Evolutionary conservation across 257 asterid species (phyloP), one percentile per base, ranked within the genome.

Genomic region (Echium plantagineum): DNA sequence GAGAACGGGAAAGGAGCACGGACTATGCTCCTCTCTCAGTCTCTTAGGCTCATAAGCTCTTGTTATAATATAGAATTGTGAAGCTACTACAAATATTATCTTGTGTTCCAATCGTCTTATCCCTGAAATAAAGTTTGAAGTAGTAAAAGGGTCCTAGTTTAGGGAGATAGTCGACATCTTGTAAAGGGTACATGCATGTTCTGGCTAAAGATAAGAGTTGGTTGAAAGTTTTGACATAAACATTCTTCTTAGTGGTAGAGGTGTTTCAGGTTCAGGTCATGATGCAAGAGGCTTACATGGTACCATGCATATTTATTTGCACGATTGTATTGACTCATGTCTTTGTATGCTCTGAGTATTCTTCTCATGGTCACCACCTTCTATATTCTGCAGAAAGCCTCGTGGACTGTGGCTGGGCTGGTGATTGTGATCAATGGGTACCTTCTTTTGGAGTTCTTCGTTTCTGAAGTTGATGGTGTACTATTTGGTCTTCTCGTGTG

Each of bases 361-460:
- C 16, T 10, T 42, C 49, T 42, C 15, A 42, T 42, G 49, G 49
- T 3, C 17, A 42, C 2, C 12, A 13, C 49, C 49, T 42, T 42
- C 49, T 42, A 42, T 42, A 26, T 60, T 22, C 46, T 77, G 77
- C 67, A 91, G 98, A 81, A 84, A 66, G 74, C 81, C 60, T 94
- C 95, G 6, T 91, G 98, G 98, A 82, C 85, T 2, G 90, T 91
- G 81, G 97, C 95, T 51, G 83, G 73, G 21, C 79, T 91, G 59
- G 97, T 91, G 84, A 91, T 91, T 52, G 87, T 83, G 68, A 91
- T 89, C 20, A 89, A 85, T 28, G 95, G 98, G 38, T 88, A 91
- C 81, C 90, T 91, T 66, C 72, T 91, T 80, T 79, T 91, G 62
- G 81, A 86, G 70, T 91, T 91, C 67, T 81, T 88, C 76, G 42